Conservation (phyloP, 257 asterid genomes). For the Solanum piurae region DNA sequence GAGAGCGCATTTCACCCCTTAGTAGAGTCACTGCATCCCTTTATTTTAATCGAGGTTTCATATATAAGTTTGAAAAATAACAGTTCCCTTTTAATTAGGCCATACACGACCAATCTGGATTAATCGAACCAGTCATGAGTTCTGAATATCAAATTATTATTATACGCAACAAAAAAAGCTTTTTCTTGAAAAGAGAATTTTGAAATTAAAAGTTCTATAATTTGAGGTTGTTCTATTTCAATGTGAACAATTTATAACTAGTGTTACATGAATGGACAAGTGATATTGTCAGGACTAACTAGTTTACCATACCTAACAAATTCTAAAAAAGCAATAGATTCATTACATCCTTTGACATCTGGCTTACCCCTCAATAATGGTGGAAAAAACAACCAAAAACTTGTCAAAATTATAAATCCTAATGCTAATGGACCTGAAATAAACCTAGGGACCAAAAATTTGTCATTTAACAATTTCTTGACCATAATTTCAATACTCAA, state of each 20-base stretch:
- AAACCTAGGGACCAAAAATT: constrained; percentile 10
- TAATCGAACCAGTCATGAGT: neutral
- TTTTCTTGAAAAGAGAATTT: neutral
- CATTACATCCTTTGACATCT: constrained; percentile 42
- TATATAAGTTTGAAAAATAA: no score
- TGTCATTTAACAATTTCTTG: constrained; percentile 13
- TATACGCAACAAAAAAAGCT: neutral
- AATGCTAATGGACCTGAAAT: constrained; percentile 28
- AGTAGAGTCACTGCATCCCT: constrained; percentile 28
- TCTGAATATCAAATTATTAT: neutral
- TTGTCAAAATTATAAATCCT: constrained; percentile 21
- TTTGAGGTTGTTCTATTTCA: neutral
- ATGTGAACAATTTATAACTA: neutral
- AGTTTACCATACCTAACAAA: constrained; percentile 23
- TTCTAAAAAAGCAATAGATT: constrained; percentile 43
- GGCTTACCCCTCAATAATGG: constrained; percentile 28
- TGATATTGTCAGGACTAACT: constrained; percentile 25
- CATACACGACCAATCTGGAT: accelerated
- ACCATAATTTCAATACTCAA: constrained; percentile 17
- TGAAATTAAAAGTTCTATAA: neutral
- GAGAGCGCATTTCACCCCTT: neutral
- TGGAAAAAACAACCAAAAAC: constrained; percentile 50
- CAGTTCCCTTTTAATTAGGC: neutral
- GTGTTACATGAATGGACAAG: constrained; percentile 34
- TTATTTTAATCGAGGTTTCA: neutral